phyloP scores from a whole-genome alignment of 108 stramenopile species.

The Cyclotella sp. region DNA sequence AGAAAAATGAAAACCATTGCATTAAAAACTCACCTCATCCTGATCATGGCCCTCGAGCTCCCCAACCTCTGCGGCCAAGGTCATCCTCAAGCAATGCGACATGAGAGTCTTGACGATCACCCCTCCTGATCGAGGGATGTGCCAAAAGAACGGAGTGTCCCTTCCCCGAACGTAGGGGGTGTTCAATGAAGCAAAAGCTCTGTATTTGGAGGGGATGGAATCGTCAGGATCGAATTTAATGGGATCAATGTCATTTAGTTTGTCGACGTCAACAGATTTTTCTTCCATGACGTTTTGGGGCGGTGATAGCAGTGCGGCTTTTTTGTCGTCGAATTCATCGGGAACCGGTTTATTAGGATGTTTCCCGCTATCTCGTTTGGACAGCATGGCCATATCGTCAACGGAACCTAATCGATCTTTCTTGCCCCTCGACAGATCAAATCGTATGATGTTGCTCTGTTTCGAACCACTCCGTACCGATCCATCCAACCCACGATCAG shows the following conservation, averaged over 20 bases:
- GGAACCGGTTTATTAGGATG: no score
- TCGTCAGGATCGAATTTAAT: slow-evolving; percentile 19
- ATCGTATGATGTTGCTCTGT: no score
- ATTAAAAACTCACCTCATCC: slow-evolving; percentile 25
- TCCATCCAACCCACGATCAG: background rate
- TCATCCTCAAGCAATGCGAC: slow-evolving; percentile 48
- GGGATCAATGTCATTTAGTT: slow-evolving; percentile 39
- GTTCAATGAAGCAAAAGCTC: slow-evolving; percentile 39
- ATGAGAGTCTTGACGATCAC: slow-evolving; percentile 48
- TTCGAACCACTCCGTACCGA: background rate
- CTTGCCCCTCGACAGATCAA: no score
- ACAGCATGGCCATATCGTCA: no score
- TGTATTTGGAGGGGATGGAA: slow-evolving; percentile 23
- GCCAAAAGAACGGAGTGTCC: slow-evolving; percentile 61
- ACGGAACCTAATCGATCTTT: no score
- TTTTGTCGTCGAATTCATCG: no score
- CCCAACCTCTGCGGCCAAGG: slow-evolving; percentile 50
- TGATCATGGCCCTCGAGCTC: slow-evolving; percentile 34
- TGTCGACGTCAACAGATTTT: slow-evolving; percentile 23
- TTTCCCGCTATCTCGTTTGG: no score
- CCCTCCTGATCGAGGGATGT: slow-evolving; percentile 56
- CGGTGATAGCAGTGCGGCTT: no score
- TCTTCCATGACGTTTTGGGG: background rate
- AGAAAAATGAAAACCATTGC: background rate
- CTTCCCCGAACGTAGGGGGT: slow-evolving; percentile 35